Evolutionary conservation across 1,139 yeast species (phyloP).

Genomic region (Hyphopichia wangnamkhiaoensis): DNA sequence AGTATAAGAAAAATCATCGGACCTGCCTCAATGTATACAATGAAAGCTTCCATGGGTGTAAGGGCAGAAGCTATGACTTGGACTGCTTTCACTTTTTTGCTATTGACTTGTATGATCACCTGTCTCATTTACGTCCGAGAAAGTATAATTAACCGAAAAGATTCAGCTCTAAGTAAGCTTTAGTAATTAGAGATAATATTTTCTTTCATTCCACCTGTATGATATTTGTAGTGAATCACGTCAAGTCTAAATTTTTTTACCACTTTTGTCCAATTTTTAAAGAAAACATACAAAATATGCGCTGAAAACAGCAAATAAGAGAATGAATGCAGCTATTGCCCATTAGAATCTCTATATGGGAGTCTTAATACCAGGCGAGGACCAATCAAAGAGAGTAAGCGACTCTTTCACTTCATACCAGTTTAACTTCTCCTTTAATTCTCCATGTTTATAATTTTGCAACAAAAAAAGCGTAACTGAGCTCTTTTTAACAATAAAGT

Average conservation of each 20-base stretch:
- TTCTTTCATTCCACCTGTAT: background rate
- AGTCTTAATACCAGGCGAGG: too few relatives aligned
- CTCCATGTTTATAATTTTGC: background rate
- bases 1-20: constrained; percentile 47
- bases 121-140: constrained; percentile 10
- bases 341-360: too few relatives aligned
- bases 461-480: too few relatives aligned
- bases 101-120: constrained; percentile 21
- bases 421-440: too few relatives aligned
- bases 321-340: too few relatives aligned
- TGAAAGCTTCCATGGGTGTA: constrained; percentile 47
- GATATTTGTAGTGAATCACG: too few relatives aligned
- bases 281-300: too few relatives aligned
- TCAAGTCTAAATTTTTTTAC: background rate
- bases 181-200: background rate
- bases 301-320: too few relatives aligned
- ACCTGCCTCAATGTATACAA: constrained; percentile 52
- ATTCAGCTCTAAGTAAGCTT: background rate
- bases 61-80: constrained; percentile 65
- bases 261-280: background rate
- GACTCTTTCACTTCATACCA: too few relatives aligned
- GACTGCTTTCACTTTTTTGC: constrained; percentile 55
- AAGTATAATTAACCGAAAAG: background rate
- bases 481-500: background rate
- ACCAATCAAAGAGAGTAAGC: too few relatives aligned